Evolutionary conservation across 805 yeast species (phyloP).

Genomic region (Ogataea minuta): DNA sequence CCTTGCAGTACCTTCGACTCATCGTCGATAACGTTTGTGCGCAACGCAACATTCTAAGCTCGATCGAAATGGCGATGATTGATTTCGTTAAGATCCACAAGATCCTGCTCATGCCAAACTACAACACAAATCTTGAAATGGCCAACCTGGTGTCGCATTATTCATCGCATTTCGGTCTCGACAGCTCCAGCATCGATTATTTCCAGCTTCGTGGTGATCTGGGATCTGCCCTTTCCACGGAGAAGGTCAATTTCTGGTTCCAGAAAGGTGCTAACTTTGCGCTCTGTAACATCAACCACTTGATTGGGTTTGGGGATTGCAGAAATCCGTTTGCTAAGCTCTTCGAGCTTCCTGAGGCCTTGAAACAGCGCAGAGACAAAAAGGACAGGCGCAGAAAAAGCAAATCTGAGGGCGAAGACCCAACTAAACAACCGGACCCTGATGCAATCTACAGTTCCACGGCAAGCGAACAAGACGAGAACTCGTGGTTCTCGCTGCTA

Average conservation of each 20-base stretch:
- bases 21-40: constrained; percentile 77
- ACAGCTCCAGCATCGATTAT: constrained; percentile 60
- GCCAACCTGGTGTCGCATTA: constrained; percentile 61
- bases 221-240: constrained; percentile 36
- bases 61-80: constrained; percentile 57
- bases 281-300: constrained; percentile 67
- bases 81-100: constrained; percentile 67
- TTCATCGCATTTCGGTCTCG: constrained; percentile 66
- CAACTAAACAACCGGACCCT: constrained; percentile 16
- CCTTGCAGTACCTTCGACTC: constrained; percentile 71
- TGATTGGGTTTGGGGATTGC: constrained; percentile 76
- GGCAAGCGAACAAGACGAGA: constrained; percentile 31
- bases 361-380: constrained; percentile 68
- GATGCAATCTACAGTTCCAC: constrained; percentile 26
- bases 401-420: constrained; percentile 20
- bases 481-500: constrained; percentile 58
- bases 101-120: constrained; percentile 60
- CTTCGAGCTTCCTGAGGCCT: constrained; percentile 67
- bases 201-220: constrained; percentile 47
- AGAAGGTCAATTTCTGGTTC: constrained; percentile 67
- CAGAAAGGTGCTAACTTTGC: constrained; percentile 77
- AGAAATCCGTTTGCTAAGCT: constrained; percentile 73
- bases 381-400: constrained; percentile 61
- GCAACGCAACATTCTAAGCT: constrained; percentile 57
- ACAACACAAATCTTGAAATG: constrained; percentile 50